These are phyloP conservation scores for Actinomortierella ambigua DNA, from an alignment of 371 early-diverging fungal genomes.

Conservation along the genomic window DNA sequence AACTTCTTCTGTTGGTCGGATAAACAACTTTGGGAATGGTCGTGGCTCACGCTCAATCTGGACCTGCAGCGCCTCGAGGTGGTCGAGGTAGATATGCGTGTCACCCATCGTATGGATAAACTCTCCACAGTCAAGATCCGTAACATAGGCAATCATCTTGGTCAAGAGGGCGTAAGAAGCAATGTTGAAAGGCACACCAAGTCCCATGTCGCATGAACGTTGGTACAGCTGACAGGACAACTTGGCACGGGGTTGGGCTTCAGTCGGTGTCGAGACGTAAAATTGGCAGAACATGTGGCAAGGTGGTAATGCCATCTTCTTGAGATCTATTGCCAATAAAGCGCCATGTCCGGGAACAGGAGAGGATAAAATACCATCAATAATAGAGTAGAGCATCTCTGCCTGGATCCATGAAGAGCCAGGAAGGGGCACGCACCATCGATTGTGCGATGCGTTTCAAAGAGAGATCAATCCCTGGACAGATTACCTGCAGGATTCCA, in stretches of 20 bases:
- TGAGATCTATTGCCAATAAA: conserved; percentile 56
- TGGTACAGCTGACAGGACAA: conserved; percentile 98
- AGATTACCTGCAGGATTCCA: conserved; percentile 97
- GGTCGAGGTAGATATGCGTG: conserved; percentile 97
- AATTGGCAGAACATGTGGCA: conserved; percentile 97
- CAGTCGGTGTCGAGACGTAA: conserved; percentile 75
- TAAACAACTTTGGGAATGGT: conserved; percentile 85
- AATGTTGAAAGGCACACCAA: conserved; percentile 99
- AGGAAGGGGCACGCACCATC: neutral
- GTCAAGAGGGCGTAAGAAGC: conserved; percentile 97
- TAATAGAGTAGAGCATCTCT: neutral
- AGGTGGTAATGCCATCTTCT: conserved; percentile 93
- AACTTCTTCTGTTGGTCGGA: conserved; percentile 43
- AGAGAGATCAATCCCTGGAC: neutral
- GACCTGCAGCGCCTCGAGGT: conserved; percentile 85
- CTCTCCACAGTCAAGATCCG: conserved; percentile 86
- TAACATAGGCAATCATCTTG: conserved; percentile 93
- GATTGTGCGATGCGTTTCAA: too few species aligned
- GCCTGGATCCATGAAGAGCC: neutral
- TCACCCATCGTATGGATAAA: conserved; percentile 98
- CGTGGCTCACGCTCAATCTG: conserved; percentile 89
- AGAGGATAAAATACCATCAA: neutral
- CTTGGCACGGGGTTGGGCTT: conserved; percentile 50
- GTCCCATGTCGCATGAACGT: conserved; percentile 98
- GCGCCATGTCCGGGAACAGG: neutral